Base-by-base conservation (phyloP, 345 rosid genomes). In the Syzygium oleosum region DNA sequence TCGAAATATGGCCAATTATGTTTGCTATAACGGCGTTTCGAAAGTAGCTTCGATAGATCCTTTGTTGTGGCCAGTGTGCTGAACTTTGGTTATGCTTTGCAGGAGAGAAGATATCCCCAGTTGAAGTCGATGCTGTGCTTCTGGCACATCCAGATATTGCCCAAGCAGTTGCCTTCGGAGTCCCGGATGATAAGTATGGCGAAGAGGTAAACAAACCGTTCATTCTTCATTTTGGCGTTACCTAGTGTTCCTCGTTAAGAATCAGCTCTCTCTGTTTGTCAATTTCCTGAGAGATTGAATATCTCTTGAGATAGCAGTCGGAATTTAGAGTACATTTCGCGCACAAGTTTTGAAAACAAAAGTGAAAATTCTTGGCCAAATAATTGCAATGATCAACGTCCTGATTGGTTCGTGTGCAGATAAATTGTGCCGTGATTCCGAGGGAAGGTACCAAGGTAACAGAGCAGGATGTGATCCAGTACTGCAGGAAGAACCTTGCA, bases 21-120 rank as follows among this genome's bases (percentile, higher is more conserved):
- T 38, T 65, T 61, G 19, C 15, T 15, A 31, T 31, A 16, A 13
- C 43, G 27, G 34, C 3, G 34, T 22, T 34, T 31, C 22, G 12
- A 38, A 27, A 73, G 3, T 85, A 38, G 38, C 5, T n/a, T 22
- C 27, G 83, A 87, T 22, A 9, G 84, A 51, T 29, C 51, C 68
- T 41, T 25, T 56, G 29, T 56, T 56, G 27, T 23, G 63, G 25
- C 43, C 49, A 22, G 4, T 23, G 84, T 68, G 85, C 22, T 54
- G 4, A 77, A 84, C 73, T 84, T 86, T 5, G 46, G 55, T 46
- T 53, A 38, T 10, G 51, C 59, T 73, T 49, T 85, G 38, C 96
- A 97, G 98, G 99, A 87, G 99, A 97, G 94, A 98, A 96, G 91
- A 98, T 96, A 85, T 96, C 99, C 5, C 99, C 99, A 54, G 93